A percentile compares a stretch with the other conserved stretches of the same genome.
phyloP scores from a whole-genome alignment of 2,329 filamentous ascomycete genomes.

The Colletotrichum limetticola region DNA sequence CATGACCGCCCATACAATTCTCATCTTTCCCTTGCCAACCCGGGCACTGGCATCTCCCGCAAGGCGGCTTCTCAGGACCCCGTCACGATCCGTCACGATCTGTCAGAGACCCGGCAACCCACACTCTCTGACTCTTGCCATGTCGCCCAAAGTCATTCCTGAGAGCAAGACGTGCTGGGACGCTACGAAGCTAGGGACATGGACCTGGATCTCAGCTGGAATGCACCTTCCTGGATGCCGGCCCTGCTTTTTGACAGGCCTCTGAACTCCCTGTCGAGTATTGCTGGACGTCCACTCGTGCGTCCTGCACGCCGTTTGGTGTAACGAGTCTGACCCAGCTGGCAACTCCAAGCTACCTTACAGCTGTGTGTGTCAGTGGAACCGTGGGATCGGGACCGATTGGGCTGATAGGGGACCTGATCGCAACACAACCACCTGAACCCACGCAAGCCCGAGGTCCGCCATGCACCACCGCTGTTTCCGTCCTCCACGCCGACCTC shows the following conservation, averaged over 20 bases:
- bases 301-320: slow-evolving; percentile 21
- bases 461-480: slow-evolving; percentile 8
- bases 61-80: background rate
- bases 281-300: slow-evolving; percentile 11
- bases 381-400: slow-evolving; percentile 28
- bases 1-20: slow-evolving; percentile 5
- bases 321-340: slow-evolving; percentile 16
- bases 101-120: background rate
- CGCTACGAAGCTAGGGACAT: background rate
- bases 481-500: slow-evolving; percentile 2
- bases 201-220: slow-evolving; percentile 7
- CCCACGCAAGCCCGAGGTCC: background rate
- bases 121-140: background rate
- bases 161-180: background rate
- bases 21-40: slow-evolving; percentile 3
- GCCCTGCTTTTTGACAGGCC: background rate
- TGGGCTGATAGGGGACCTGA: slow-evolving; percentile 20
- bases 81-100: background rate
- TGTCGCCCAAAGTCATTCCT: slow-evolving; percentile 1
- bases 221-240: background rate
- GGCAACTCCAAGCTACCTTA: background rate
- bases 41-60: slow-evolving; percentile 4
- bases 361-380: slow-evolving; percentile 27
- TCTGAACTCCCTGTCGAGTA: slow-evolving; percentile 2
- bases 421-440: background rate